Percentiles rank a stretch among this genome's conserved stretches.
phyloP scores from a whole-genome alignment of 148 eudicot genomes.

The Euryodendron excelsum region DNA sequence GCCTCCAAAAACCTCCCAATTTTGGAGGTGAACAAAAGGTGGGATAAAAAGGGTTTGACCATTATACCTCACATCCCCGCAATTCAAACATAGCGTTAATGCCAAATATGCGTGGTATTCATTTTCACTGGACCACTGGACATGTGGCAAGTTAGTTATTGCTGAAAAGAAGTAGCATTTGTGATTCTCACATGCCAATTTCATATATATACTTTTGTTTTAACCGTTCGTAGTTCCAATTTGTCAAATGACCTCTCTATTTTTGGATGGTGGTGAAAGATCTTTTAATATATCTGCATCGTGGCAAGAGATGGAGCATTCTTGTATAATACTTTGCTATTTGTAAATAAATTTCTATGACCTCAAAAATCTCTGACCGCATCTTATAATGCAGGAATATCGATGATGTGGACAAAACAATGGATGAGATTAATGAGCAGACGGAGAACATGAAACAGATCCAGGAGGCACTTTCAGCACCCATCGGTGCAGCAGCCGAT shows the following conservation, averaged over 20 bases:
- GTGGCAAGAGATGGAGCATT: not conserved
- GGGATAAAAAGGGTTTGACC: too few species aligned
- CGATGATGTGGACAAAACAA: conserved; percentile 79
- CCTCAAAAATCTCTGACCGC: not conserved
- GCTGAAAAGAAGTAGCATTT: not conserved
- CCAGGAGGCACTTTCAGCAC: conserved; percentile 62
- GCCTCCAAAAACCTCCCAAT: too few species aligned
- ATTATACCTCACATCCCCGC: too few species aligned
- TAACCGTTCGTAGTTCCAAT: not conserved
- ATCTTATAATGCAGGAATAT: conserved; percentile 48
- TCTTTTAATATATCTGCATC: not conserved
- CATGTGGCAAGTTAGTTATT: not conserved
- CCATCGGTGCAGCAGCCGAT: conserved; percentile 56
- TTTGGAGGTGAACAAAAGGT: too few species aligned
- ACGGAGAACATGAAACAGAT: conserved; percentile 71
- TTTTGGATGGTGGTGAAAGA: not conserved
- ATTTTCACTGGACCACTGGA: not conserved
- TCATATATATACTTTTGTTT: not conserved
- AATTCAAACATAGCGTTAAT: too few species aligned
- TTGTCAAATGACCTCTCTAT: not conserved
- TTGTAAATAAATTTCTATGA: not conserved
- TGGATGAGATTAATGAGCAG: conserved; percentile 81
- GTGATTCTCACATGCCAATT: not conserved
- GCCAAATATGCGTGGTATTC: too few species aligned
- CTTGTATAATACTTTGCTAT: not conserved